A percentile compares a stretch with the other conserved stretches of the same genome.
phyloP scores from a whole-genome alignment of 176 grass and related monocot genomes.

The Aegilops tauschii region DNA sequence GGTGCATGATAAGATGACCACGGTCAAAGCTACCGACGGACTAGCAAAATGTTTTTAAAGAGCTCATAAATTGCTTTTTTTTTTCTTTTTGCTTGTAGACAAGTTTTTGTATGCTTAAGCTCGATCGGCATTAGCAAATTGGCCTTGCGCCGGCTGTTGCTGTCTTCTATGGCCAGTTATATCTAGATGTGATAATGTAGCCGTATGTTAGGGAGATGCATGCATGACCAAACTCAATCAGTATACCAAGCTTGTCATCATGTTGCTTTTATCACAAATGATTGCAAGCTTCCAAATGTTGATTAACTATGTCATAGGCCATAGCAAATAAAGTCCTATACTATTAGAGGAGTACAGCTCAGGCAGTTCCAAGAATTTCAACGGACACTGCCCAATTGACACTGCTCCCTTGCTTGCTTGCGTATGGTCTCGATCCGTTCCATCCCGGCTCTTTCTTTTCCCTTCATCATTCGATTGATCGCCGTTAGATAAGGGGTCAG shows the following conservation, averaged over 20 bases:
- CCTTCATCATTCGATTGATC: not conserved
- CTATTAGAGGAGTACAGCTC: not conserved
- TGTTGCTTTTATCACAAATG: conserved; percentile 20
- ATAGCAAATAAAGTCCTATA: conserved; percentile 8
- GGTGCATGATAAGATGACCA: not conserved
- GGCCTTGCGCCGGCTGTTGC: not conserved
- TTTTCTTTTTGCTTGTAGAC: too few relatives aligned
- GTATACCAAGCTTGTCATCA: not conserved
- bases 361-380: not conserved
- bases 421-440: too few relatives aligned
- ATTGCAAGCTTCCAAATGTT: too few relatives aligned
- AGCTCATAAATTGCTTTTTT: too few relatives aligned
- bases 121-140: not conserved
- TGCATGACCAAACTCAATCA: not conserved
- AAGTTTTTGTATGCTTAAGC: not conserved
- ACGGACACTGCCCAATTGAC: not conserved
- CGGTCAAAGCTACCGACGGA: not conserved
- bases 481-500: not conserved
- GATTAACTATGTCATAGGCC: conserved; percentile 5
- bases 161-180: not conserved
- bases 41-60: not conserved
- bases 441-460: not conserved
- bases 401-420: too few relatives aligned
- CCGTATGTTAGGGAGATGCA: not conserved
- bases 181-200: not conserved